Evolutionary conservation across 169 alveolate genomes (phyloP), one percentile per base, ranked within the genome.

Genomic region (Plasmodium blacklocki): DNA sequence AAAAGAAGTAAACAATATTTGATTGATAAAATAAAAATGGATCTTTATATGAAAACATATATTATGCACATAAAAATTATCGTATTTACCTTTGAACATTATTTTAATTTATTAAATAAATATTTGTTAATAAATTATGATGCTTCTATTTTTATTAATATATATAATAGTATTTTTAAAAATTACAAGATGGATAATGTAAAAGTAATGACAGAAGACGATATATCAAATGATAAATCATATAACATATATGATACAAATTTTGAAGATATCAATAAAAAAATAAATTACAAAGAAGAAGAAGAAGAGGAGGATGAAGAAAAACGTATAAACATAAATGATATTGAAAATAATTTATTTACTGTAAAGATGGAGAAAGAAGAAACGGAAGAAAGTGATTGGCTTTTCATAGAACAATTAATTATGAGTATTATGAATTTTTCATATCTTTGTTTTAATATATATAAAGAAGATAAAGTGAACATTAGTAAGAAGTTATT

Each of bases 351-450:
- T 6, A 63, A 62, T 52, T 2, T 86, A 45, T 86, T 86, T 47
- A 59, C 73, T 18, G 32, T 86, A 58, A 86, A 71, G 73, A 56
- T 54, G 68, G 23, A 67, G 3, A 49, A 54, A 23, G 9, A 66
- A 23, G 80, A 86, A n/a, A n/a, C 29, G 29, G 92, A 86, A 71
- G 87, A 85, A 58, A 9, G 9, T 39, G 92, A 86, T 3, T 72
- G 86, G 92, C 14, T 86, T 15, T 86, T 71, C 52, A 60, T 73
- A 39, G 92, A 86, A 18, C 92, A 86, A n/a, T 58, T 86, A 52
- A 86, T 86, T 64, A 72, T 86, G 74, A 86, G 92, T 23, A 60
- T 86, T 39, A 58, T 86, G 68, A 86, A 86, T 62, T 86, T 86
- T 32, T 70, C 92, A 5, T 86, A 72, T 52, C 60, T 86, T 62